Evolutionary conservation across 2,329 filamentous ascomycete genomes (phyloP).

Genomic region (Cladosporium sphaerospermum): DNA sequence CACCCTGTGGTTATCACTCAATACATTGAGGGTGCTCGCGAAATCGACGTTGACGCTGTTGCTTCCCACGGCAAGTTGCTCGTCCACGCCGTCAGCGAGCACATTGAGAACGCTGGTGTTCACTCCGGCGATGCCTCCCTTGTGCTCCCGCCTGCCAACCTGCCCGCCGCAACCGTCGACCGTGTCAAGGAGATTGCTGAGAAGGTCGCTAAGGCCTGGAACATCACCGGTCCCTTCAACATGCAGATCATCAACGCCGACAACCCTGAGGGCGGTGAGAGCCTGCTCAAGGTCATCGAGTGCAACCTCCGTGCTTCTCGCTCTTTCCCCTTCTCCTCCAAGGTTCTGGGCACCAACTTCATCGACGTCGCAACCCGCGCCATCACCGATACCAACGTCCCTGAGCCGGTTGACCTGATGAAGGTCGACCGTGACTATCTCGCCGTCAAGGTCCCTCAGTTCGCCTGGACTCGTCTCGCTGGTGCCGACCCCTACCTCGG

Average conservation of each 20-base stretch:
- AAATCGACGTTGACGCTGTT: conserved; percentile 95
- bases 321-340: conserved; percentile 97
- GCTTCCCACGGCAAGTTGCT: conserved; percentile 79
- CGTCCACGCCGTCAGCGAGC: conserved; percentile 87
- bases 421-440: conserved; percentile 80
- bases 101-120: conserved; percentile 94
- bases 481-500: conserved; percentile 96
- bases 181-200: conserved; percentile 92
- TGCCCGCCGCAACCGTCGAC: conserved; percentile 70
- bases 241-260: conserved; percentile 93
- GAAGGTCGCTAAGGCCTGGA: conserved; percentile 96
- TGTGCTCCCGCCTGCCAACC: conserved; percentile 76
- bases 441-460: conserved; percentile 96
- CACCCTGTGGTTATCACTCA: conserved; percentile 98
- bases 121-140: conserved; percentile 97
- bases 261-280: conserved; percentile 65
- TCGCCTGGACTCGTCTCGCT: conserved; percentile 96
- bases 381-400: conserved; percentile 77
- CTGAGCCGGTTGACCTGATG: conserved; percentile 84
- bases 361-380: conserved; percentile 93
- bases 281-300: conserved; percentile 89
- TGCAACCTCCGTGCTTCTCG: conserved; percentile 96
- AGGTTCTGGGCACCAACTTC: conserved; percentile 94
- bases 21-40: conserved; percentile 93
- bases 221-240: conserved; percentile 97